Evolutionary conservation across 1,284 basidiomycete species (phyloP), one percentile per base, ranked within the genome.

Genomic region (Ceratobasidium theobromae): DNA sequence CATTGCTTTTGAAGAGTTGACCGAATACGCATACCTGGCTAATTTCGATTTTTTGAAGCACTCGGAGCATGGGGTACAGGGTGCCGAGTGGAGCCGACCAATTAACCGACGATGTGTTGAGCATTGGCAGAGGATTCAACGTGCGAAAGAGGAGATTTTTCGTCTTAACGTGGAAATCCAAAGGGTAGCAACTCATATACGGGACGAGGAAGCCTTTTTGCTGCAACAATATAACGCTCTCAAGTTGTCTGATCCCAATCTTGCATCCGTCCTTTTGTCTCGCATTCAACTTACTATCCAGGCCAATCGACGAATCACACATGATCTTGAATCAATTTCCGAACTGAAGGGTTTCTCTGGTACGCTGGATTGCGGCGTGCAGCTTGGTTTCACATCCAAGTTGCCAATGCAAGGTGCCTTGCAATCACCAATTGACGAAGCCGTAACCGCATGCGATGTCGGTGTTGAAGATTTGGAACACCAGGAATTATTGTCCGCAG

Each of bases 21-120:
- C 73, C 0, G 69, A 76, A 8, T 77, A 76, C 68, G 58, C 68
- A 1, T 77, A 77, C 52, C 67, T 79, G 0, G 74, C 73, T 1
- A 75, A 80, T 40, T 78, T 80, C 65, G 68, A 71, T 14, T 72
- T 80, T 0, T 72, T 80, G 0, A 69, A 73, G 2, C 73, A 76
- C 33, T 73, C 73, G 0, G 69, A 70, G 1, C 70, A 74, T 35
- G 75, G 78, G 41, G 62, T 78, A 1, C 69, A 49, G 1, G 53
- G 72, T 0, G 70, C 71, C 35, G 71, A 67, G 0, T 80, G 78
- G 78, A 67, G 73, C 0, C 46, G 70, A 2, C 73, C 75, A 0
- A 69, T 68, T 0, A 69, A 72, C 0, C 72, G 74, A 1, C 69
- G 71, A 18, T 67, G 72, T 0, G 73, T 76, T 67, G 72, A 75